Conservation (phyloP, 306 rosid species). For the Begonia loranthoides region DNA sequence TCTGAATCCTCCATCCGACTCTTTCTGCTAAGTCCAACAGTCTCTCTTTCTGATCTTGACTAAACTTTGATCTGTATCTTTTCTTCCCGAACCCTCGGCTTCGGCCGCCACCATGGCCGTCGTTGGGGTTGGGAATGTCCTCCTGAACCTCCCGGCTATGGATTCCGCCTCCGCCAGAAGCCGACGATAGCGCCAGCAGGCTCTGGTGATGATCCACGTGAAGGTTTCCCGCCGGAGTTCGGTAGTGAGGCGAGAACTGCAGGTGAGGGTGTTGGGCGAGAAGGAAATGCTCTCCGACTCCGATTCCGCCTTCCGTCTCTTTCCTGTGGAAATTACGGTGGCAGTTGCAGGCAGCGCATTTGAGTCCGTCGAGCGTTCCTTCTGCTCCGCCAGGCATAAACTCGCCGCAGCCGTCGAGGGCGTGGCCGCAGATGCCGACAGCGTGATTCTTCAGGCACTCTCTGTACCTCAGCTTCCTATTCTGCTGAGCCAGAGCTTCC, state of each 20-base stretch:
- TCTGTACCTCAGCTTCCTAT: constrained; percentile 39
- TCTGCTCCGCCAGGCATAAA: constrained; percentile 63
- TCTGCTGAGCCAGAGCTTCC: constrained; percentile 13
- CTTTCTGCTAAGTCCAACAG: constrained; percentile 75
- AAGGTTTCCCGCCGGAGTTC: constrained; percentile 60
- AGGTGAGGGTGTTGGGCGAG: constrained; percentile 30
- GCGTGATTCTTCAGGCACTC: constrained; percentile 94
- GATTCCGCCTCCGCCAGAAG: constrained; percentile 56
- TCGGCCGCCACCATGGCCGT: constrained; percentile 36
- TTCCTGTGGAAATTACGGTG: constrained; percentile 95
- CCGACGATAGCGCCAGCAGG: constrained; percentile 74
- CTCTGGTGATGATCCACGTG: constrained; percentile 49
- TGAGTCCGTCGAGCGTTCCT: constrained; percentile 62
- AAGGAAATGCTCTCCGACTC: constrained; percentile 20
- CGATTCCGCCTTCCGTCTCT: constrained; percentile 24
- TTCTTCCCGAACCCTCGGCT: constrained; percentile 25
- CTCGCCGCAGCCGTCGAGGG: constrained; percentile 91
- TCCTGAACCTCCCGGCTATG: constrained; percentile 58
- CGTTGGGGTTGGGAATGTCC: constrained; percentile 65
- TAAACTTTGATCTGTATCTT: constrained; percentile 69
- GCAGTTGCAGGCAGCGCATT: constrained; percentile 94
- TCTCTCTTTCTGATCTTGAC: constrained; percentile 68
- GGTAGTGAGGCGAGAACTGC: constrained; percentile 55
- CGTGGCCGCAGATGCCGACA: constrained; percentile 71
- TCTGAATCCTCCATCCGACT: constrained; percentile 90